A percentile compares a stretch with the other conserved stretches of the same genome.
phyloP scores from a whole-genome alignment of 805 yeast genomes.

The Myxozyma neglecta region DNA sequence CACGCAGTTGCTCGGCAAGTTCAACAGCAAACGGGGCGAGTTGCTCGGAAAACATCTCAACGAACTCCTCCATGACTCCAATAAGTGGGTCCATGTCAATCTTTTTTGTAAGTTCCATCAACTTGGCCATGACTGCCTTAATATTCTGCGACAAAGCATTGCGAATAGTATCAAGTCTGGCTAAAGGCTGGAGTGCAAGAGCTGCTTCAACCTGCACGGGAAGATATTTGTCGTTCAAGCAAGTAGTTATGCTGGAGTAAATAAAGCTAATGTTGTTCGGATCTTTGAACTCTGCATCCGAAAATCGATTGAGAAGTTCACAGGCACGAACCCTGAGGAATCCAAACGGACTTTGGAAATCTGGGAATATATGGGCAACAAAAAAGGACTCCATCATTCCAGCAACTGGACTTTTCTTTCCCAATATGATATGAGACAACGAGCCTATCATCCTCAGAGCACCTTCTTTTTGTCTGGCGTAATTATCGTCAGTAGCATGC shows the following conservation, averaged over 20 bases:
- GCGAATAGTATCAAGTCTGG: conserved; percentile 63
- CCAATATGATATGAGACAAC: conserved; percentile 56
- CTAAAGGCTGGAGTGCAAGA: conserved; percentile 76
- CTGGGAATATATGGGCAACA: conserved; percentile 65
- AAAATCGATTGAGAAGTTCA: conserved; percentile 54
- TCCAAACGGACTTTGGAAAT: conserved; percentile 55
- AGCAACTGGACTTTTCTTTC: conserved; percentile 56
- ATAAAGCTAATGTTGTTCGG: conserved; percentile 59
- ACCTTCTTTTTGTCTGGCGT: conserved; percentile 72
- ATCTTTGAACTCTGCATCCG: conserved; percentile 59
- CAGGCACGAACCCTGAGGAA: conserved; percentile 69
- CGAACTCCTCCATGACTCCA: conserved; percentile 93
- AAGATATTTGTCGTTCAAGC: conserved; percentile 52
- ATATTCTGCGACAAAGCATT: conserved; percentile 67
- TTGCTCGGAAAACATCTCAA: conserved; percentile 82
- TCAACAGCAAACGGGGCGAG: conserved; percentile 88
- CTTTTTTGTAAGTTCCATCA: conserved; percentile 70
- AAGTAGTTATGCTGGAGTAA: conserved; percentile 40
- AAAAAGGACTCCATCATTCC: conserved; percentile 70
- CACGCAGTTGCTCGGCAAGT: conserved; percentile 47
- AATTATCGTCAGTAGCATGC: conserved; percentile 41
- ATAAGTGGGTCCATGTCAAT: conserved; percentile 86
- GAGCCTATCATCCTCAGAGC: conserved; percentile 76
- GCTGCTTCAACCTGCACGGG: conserved; percentile 87
- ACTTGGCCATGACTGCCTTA: conserved; percentile 76